A percentile compares a stretch with the other conserved stretches of the same genome.
These are phyloP conservation scores for Perkinsus marinus DNA, from an alignment of 169 alveolate species.

Conservation along the genomic window DNA sequence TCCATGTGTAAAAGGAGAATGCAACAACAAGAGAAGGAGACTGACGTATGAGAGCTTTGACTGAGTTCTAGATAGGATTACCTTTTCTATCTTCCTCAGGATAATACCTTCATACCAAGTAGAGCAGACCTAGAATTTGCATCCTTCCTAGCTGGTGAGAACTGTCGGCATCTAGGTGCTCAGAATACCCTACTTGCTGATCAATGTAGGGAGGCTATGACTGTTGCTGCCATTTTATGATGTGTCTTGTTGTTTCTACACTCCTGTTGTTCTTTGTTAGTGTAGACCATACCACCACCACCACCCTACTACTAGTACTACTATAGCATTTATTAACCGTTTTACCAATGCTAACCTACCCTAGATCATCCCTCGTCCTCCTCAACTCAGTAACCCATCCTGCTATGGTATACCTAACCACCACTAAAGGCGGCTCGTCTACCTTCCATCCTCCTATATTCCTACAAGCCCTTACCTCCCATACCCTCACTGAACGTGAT, in stretches of 20 bases:
- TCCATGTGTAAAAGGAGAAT: not conserved
- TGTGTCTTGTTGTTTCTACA: too few relatives aligned
- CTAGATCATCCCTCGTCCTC: too few relatives aligned
- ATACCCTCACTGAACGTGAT: not conserved
- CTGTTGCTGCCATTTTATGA: too few relatives aligned
- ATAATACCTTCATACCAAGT: not conserved
- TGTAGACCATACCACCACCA: too few relatives aligned
- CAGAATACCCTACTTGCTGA: not conserved
- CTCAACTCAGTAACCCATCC: not conserved
- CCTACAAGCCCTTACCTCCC: not conserved
- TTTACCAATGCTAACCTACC: too few relatives aligned
- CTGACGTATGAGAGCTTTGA: too few relatives aligned
- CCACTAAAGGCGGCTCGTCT: not conserved
- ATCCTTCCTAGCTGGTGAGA: not conserved
- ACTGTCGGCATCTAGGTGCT: not conserved
- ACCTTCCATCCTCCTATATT: not conserved
- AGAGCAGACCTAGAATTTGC: not conserved
- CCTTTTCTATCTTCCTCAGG: too few relatives aligned
- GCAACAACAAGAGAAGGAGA: too few relatives aligned
- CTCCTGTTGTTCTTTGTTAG: too few relatives aligned
- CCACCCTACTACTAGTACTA: too few relatives aligned
- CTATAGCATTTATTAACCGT: too few relatives aligned
- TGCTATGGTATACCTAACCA: not conserved
- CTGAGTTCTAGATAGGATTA: too few relatives aligned
- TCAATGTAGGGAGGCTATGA: not conserved